phyloP scores from a whole-genome alignment of 768 basidiomycete genomes.

The Macrocybe gigantea region DNA sequence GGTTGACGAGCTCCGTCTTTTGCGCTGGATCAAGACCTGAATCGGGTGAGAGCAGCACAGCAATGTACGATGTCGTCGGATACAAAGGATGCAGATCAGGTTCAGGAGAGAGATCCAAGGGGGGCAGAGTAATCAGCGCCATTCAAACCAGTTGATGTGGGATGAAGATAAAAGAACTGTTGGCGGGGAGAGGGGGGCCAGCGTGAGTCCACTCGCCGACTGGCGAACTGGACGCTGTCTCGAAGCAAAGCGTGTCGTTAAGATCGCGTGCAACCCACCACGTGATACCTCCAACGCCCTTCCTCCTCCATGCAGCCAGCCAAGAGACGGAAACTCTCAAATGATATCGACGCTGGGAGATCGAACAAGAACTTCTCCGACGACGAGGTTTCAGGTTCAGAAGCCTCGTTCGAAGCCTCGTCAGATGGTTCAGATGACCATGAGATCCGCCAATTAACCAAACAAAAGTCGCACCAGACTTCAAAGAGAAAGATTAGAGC shows the following conservation, averaged over 20 bases:
- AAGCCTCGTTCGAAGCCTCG: slow-evolving; percentile 13
- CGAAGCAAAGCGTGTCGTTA: neutral
- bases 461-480: slow-evolving; percentile 70
- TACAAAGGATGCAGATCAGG: slow-evolving; percentile 79
- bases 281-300: too few species aligned
- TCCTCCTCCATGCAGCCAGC: slow-evolving; percentile 35
- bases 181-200: neutral
- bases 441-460: too few species aligned
- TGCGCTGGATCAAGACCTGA: slow-evolving; percentile 66
- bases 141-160: neutral
- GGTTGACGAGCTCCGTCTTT: slow-evolving; percentile 63
- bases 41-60: slow-evolving; percentile 56
- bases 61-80: slow-evolving; percentile 59
- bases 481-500: slow-evolving; percentile 80
- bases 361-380: slow-evolving; percentile 13
- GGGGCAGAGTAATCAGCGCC: slow-evolving; percentile 15
- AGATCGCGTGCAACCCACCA: neutral
- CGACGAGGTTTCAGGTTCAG: slow-evolving; percentile 6
- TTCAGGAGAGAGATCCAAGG: slow-evolving; percentile 60
- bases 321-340: slow-evolving; percentile 47
- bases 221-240: too few species aligned
- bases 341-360: slow-evolving; percentile 21
- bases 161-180: neutral
- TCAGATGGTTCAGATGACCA: slow-evolving; percentile 56
- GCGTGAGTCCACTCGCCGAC: neutral